Percentiles rank a stretch among this genome's conserved stretches.
These are phyloP conservation scores for Glycine soja DNA, from an alignment of 306 rosid genomes.

Conservation along the genomic window DNA sequence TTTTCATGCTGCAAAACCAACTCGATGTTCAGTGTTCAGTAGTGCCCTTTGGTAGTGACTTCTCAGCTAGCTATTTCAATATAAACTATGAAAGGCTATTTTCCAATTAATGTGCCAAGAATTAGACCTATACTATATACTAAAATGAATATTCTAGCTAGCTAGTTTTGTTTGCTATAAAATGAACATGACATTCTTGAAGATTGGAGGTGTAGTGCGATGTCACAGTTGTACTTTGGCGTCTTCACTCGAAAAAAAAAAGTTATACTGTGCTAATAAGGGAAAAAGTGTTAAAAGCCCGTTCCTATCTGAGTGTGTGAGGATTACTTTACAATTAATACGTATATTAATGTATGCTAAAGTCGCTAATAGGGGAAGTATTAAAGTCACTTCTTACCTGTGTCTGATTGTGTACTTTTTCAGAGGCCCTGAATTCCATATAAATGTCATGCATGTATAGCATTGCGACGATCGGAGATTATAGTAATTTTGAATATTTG, in stretches of 20 bases:
- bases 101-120: slow-evolving; percentile 5
- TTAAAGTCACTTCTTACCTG: neutral
- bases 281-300: slow-evolving; percentile 36
- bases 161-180: neutral
- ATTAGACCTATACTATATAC: neutral
- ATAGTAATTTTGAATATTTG: neutral
- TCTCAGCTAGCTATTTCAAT: slow-evolving; percentile 21
- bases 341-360: slow-evolving; percentile 34
- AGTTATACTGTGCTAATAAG: slow-evolving; percentile 34
- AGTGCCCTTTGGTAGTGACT: neutral
- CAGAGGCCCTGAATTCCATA: slow-evolving; percentile 28
- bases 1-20: slow-evolving; percentile 28
- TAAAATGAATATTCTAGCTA: neutral
- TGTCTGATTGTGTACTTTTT: slow-evolving; percentile 14
- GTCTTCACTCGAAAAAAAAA: slow-evolving; percentile 52
- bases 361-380: slow-evolving; percentile 29
- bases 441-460: neutral
- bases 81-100: slow-evolving; percentile 8
- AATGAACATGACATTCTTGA: slow-evolving; percentile 27
- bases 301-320: slow-evolving; percentile 29
- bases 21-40: neutral
- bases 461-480: too few species aligned
- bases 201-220: slow-evolving; percentile 51
- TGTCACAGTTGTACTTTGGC: slow-evolving; percentile 51
- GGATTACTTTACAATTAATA: slow-evolving; percentile 41